phyloP scores from a whole-genome alignment of 495 filamentous ascomycete species.

The Aspergillus hancockii region DNA sequence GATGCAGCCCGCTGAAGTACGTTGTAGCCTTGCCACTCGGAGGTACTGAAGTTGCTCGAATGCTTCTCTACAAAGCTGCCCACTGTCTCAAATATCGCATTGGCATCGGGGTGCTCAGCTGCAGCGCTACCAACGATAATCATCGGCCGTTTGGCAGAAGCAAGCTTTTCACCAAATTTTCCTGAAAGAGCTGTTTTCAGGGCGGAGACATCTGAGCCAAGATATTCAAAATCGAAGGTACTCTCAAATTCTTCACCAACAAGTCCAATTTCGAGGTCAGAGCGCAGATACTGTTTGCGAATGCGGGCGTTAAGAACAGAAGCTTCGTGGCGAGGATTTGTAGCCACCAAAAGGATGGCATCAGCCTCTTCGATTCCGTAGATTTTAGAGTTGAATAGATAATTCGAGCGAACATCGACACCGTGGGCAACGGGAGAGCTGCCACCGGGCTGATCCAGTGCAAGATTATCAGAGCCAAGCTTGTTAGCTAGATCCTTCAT shows the following conservation, averaged over 20 bases:
- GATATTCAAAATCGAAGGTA: constrained; percentile 89
- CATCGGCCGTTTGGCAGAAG: constrained; percentile 87
- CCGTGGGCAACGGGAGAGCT: constrained; percentile 85
- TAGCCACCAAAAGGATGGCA: constrained; percentile 86
- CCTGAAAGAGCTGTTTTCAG: constrained; percentile 86
- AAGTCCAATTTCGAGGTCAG: constrained; percentile 88
- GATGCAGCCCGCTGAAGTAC: constrained; percentile 92
- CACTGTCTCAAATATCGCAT: constrained; percentile 87
- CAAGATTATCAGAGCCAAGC: constrained; percentile 92
- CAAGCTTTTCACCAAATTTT: constrained; percentile 85
- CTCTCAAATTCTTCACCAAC: constrained; percentile 89
- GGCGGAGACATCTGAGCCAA: constrained; percentile 73
- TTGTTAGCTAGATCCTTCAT: constrained; percentile 97
- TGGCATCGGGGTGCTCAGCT: constrained; percentile 84
- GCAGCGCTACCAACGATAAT: constrained; percentile 91
- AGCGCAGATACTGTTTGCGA: constrained; percentile 94
- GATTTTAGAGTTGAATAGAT: constrained; percentile 94
- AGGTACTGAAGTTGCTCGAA: constrained; percentile 77
- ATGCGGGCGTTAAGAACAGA: constrained; percentile 94
- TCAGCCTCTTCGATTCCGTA: constrained; percentile 92
- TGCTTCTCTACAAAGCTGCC: constrained; percentile 92
- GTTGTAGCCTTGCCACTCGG: constrained; percentile 97
- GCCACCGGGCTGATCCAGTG: constrained; percentile 85
- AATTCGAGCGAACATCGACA: constrained; percentile 91
- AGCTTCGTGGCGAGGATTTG: constrained; percentile 92